A percentile compares a stretch with the other conserved stretches of the same genome.
phyloP scores from a whole-genome alignment of 83 land plant genomes.

The Picea engelmannii region DNA sequence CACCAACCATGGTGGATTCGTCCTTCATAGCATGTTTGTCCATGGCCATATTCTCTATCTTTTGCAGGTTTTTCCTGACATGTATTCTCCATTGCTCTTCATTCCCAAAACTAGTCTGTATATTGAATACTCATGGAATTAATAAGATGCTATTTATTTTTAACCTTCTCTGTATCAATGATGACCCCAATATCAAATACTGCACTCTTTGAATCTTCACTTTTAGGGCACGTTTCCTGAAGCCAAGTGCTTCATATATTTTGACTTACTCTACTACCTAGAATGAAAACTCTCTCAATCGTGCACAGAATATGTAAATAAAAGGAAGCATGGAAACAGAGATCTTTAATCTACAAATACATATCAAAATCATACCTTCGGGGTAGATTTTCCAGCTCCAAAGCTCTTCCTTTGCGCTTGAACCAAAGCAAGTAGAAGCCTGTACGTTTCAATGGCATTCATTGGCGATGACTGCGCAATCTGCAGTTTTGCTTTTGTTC shows the following conservation, averaged over 20 bases:
- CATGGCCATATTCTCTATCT: neutral
- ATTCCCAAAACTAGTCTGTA: neutral
- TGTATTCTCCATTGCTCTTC: neutral
- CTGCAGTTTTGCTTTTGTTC: slow-evolving; percentile 85
- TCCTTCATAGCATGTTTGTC: neutral
- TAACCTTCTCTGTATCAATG: neutral
- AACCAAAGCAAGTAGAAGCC: slow-evolving; percentile 73
- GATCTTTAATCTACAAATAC: neutral
- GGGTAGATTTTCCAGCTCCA: slow-evolving; percentile 35
- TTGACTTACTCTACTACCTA: neutral
- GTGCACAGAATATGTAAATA: slow-evolving; percentile 1
- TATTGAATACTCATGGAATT: neutral
- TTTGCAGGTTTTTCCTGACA: neutral
- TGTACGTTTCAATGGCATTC: slow-evolving; percentile 79
- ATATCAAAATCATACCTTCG: slow-evolving; percentile 36
- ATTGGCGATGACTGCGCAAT: slow-evolving; percentile 56
- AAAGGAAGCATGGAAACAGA: neutral
- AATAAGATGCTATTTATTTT: neutral
- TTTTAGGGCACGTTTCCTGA: neutral
- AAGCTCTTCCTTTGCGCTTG: slow-evolving; percentile 79
- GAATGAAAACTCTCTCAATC: neutral
- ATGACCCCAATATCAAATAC: neutral
- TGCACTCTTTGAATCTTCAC: neutral
- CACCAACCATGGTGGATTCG: neutral
- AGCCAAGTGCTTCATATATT: neutral